Percentiles rank a stretch among this genome's conserved stretches.
phyloP scores from a whole-genome alignment of 768 basidiomycete species.

The Gloeostereum incarnatum region DNA sequence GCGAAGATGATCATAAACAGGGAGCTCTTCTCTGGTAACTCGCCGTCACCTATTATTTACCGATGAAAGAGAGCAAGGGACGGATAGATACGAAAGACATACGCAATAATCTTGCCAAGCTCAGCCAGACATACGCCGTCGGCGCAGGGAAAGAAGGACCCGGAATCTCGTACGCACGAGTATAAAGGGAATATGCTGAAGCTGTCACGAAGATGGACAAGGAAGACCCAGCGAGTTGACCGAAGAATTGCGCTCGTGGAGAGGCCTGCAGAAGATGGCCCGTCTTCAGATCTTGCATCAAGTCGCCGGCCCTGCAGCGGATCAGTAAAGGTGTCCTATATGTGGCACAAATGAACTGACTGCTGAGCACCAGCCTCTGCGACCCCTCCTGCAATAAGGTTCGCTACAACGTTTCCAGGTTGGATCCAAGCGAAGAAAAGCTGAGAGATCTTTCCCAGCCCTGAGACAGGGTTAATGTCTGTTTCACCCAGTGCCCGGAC shows the following conservation, averaged over 20 bases:
- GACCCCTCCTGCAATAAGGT: constrained; percentile 95
- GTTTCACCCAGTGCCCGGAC: constrained; percentile 95
- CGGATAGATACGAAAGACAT: constrained; percentile 17
- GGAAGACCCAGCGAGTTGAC: constrained; percentile 84
- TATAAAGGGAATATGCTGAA: constrained; percentile 82
- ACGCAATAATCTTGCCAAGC: constrained; percentile 70
- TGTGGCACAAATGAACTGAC: constrained; percentile 26
- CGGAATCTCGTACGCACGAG: constrained; percentile 79
- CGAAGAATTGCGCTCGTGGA: constrained; percentile 90
- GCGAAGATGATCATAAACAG: constrained; percentile 79
- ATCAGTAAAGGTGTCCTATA: not conserved
- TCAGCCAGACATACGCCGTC: constrained; percentile 89
- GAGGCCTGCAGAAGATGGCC: constrained; percentile 90
- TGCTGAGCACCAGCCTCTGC: constrained; percentile 93
- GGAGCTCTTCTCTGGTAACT: constrained; percentile 67
- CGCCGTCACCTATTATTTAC: constrained; percentile 57
- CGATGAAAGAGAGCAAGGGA: constrained; percentile 12
- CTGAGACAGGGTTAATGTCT: constrained; percentile 87
- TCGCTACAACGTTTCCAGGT: constrained; percentile 94
- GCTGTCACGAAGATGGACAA: constrained; percentile 86
- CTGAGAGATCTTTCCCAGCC: constrained; percentile 91
- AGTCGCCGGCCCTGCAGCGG: constrained; percentile 71
- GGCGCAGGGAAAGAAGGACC: constrained; percentile 95
- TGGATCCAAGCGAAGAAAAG: constrained; percentile 91
- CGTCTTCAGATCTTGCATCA: constrained; percentile 98